Evolutionary conservation across 345 rosid species (phyloP), one percentile per base, ranked within the genome.

Genomic region (Zanthoxylum bungeanum): DNA sequence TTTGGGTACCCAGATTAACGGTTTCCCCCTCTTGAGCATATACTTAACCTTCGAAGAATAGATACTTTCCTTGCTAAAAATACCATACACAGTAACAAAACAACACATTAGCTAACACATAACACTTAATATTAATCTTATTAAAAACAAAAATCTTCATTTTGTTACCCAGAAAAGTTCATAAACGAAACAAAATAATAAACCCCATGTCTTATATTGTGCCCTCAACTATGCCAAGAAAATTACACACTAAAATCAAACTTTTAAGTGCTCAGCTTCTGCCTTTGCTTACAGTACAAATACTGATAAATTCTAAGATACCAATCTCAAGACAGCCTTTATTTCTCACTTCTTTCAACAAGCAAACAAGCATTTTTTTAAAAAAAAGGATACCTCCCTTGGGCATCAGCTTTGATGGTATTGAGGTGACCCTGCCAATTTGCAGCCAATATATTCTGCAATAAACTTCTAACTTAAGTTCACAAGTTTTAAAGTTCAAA

Each of bases 1-100:
- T 68, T 91, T 94, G 0, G 93, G 89, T 25, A 93, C 87, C 96
- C 96, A 93, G 37, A 93, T 80, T 75, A 83, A 90, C 0, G 94
- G 97, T 79, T 79, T 93, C 64, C 94, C 97, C 76, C 84, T 82
- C 77, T 75, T 88, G 31, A 87, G 66, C 51, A 90, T 81, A 78
- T 93, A 91, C 84, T 86, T 90, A 27, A 90, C 88, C 81, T 93
- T 93, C 33, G 98, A 90, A 75, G 88, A 84, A 81, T 86, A 82
- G 57, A 93, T 68, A 31, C 75, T 85, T 72, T 71, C 85, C 79
- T 85, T 86, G 85, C 96, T 88, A 76, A 71, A 51, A 78, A 27
- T 68, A 63, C 25, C 34, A 73, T 21, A 47, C 30, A 60, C 40
- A 31, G 47, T 27, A 33, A 58, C 21, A 25, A 30, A 70, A 55